Base-by-base conservation (phyloP, 1,284 basidiomycete genomes). In the Moniliophthora roreri region DNA sequence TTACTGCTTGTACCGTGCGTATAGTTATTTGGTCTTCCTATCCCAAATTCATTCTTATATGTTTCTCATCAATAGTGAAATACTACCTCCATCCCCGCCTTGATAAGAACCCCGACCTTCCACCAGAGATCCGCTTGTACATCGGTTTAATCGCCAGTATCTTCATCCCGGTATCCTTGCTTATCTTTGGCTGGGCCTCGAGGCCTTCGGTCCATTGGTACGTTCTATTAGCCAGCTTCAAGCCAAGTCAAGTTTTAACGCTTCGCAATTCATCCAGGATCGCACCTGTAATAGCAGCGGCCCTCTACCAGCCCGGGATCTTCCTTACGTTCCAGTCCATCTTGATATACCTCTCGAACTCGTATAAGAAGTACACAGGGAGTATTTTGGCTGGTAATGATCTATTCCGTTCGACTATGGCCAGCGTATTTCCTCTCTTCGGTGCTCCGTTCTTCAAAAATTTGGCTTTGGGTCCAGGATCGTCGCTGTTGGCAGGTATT, bases 171-270 rank as follows among this genome's bases (percentile, higher is more conserved):
- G 56, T 70, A n/a, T 74, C 72, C 4, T 66, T 76, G 23, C 74
- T 79, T 62, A 69, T 70, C 64, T 70, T 78, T 50, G 75, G 75
- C 13, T 78, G 75, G 72, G 69, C 73, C 0, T 67, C 71, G 11
- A 60, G 57, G 3, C 32, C 61, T 3, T 59, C 52, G 41, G 50
- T 72, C 1, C 69, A 66, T 44, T 70, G 69, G 69, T 46, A 32
- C 6, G 44, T 46, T 32, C 44, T n/a, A 13, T 46, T 32, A n/a
- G n/a, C n/a, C n/a, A n/a, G n/a, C n/a, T 6, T 46, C 15, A 1
- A 15, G 3, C 24, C n/a, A 7, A 8, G 28, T 24, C n/a, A 11
- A 15, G 5, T n/a, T 46, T n/a, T 32, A 1, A 24, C 10, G 15
- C 44, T n/a, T n/a, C n/a, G n/a, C n/a, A n/a, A n/a, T n/a, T 15